Evolutionary conservation across 495 filamentous ascomycete genomes (phyloP).

Genomic region (Neurospora hispaniola): DNA sequence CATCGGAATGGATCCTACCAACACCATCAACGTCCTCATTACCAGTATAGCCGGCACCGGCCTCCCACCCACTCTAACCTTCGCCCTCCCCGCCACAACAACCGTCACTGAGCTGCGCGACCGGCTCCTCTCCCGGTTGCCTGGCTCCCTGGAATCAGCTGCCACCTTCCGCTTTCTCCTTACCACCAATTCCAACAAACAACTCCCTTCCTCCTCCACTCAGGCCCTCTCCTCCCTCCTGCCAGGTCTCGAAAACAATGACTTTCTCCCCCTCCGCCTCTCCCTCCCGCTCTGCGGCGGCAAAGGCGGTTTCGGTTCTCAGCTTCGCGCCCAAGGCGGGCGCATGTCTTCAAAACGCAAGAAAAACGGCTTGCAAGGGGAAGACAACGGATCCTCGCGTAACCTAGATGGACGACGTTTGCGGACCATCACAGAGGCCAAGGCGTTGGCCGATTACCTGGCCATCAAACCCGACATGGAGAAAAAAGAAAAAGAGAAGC

Average conservation of each 20-base stretch:
- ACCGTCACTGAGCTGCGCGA: conserved; percentile 55
- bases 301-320: conserved; percentile 95
- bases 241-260: conserved; percentile 29
- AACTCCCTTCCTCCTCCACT: conserved; percentile 40
- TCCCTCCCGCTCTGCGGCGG: conserved; percentile 68
- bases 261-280: conserved; percentile 72
- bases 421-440: conserved; percentile 87
- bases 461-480: conserved; percentile 97
- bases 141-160: conserved; percentile 18
- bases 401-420: conserved; percentile 89
- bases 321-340: conserved; percentile 90
- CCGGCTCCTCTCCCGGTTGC: conserved; percentile 54
- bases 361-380: conserved; percentile 53
- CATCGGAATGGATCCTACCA: background rate
- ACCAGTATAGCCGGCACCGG: conserved; percentile 74
- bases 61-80: conserved; percentile 65
- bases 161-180: conserved; percentile 51
- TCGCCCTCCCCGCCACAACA: conserved; percentile 55
- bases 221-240: conserved; percentile 44
- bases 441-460: conserved; percentile 86
- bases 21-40: conserved; percentile 68
- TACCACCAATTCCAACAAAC: conserved; percentile 70
- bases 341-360: conserved; percentile 95
- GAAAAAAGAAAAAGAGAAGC: conserved; percentile 75
- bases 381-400: conserved; percentile 76